Conservation (phyloP, 768 basidiomycete genomes). For the Rhodosporidiobolus sp. region DNA sequence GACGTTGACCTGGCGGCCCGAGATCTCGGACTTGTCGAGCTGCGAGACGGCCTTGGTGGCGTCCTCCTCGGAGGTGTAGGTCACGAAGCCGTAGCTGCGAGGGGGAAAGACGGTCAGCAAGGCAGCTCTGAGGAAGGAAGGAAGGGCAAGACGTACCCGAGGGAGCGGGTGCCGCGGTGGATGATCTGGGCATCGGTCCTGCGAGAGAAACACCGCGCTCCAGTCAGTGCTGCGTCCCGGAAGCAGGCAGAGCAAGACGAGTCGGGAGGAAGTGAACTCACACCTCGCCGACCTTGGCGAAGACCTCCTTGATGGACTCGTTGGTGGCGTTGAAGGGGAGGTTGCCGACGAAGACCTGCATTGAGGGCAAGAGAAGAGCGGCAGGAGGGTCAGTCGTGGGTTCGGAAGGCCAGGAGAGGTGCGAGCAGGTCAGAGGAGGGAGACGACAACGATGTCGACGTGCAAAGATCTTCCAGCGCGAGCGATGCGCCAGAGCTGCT, state of each 20-base stretch:
- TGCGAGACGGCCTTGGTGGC: slow-evolving; percentile 78
- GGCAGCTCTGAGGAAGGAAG: neutral
- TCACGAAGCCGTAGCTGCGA: slow-evolving; percentile 79
- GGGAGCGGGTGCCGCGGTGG: slow-evolving; percentile 48
- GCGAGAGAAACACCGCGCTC: slow-evolving; percentile 14
- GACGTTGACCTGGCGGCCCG: slow-evolving; percentile 81
- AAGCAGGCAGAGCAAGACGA: neutral
- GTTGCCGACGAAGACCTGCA: slow-evolving; percentile 88
- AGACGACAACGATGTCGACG: neutral
- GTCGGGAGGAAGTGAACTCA: slow-evolving; percentile 53
- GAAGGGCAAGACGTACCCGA: slow-evolving; percentile 25
- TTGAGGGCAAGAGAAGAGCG: slow-evolving; percentile 3
- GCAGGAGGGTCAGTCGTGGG: neutral
- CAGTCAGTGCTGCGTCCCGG: neutral
- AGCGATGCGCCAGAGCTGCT: too few relatives aligned
- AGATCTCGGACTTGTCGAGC: slow-evolving; percentile 84
- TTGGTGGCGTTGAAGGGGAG: slow-evolving; percentile 91
- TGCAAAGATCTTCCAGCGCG: too few relatives aligned
- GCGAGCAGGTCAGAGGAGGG: neutral
- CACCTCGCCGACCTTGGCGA: slow-evolving; percentile 83
- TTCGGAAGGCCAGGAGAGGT: neutral
- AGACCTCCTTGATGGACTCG: slow-evolving; percentile 91
- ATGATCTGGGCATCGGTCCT: slow-evolving; percentile 84
- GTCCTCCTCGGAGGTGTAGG: slow-evolving; percentile 73
- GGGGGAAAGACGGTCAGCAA: neutral